Evolutionary conservation across 768 basidiomycete species (phyloP), one percentile per base, ranked within the genome.

Genomic region (Boletus barrowsii): DNA sequence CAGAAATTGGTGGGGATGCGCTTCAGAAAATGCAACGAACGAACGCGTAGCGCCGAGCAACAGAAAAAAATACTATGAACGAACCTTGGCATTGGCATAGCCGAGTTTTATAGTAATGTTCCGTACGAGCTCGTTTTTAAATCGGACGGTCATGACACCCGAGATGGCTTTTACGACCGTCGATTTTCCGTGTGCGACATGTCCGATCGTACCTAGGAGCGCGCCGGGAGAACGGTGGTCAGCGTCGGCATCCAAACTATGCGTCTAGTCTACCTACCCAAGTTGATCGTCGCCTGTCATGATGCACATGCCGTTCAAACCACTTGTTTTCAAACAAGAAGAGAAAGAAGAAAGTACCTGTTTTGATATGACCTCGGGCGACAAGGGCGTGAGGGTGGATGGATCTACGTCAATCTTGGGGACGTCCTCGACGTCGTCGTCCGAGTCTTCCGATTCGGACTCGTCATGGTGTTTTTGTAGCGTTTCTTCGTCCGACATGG

Each of bases 31-130:
- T 4, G 20, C 20, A 14, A 18, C 17, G 15, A n/a, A 40, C 20
- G 39, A 51, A 26, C 22, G 6, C 22, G 35, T 3, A 35, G 32
- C 13, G 9, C 10, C 3, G 10, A 15, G 14, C 17, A n/a, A 53
- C 52, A 61, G 42, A 51, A 37, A 36, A 37, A 17, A 35, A 53
- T 22, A n/a, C n/a, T 10, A 42, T 5, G 10, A 20, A 73, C 84
- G 62, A 60, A 95, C 94, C 76, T 98, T 99, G 41, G 97, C 97
- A 64, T 99, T 99, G 43, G 97, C 97, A 69, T 98, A 99, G 56
- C 97, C 97, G 44, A 99, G 83, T 77, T 99, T 98, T 77, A 99
- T 99, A 20, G 96, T 99, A 65, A 98, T 99, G 75, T 99, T 99
- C 58, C 96, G 80, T 56, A 98, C 97, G 53, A 98, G 84, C 74